phyloP scores from a whole-genome alignment of 352 stramenopile genomes.

The Peronospora farinosa region DNA sequence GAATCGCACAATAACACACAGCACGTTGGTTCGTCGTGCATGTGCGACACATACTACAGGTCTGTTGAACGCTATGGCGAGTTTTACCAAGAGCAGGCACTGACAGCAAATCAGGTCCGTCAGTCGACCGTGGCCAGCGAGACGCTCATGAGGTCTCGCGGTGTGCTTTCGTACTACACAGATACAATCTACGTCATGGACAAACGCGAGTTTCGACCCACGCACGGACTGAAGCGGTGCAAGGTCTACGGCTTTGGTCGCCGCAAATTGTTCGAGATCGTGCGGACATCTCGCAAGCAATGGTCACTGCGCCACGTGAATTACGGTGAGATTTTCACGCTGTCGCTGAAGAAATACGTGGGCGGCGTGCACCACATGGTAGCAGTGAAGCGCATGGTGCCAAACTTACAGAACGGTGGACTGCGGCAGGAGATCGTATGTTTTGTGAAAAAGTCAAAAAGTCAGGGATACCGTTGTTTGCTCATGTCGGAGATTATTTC shows the following conservation, averaged over 20 bases:
- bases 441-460: conserved; percentile 77
- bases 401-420: conserved; percentile 40
- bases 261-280: conserved; percentile 72
- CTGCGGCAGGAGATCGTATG: conserved; percentile 71
- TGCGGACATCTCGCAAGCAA: conserved; percentile 60
- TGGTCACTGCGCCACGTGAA: conserved; percentile 59
- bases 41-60: conserved; percentile 67
- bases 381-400: conserved; percentile 56
- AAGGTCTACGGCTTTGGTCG: conserved; percentile 71
- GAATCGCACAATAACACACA: conserved; percentile 37
- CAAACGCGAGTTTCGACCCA: conserved; percentile 69
- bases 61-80: conserved; percentile 64
- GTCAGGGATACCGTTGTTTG: conserved; percentile 55
- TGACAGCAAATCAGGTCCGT: conserved; percentile 26
- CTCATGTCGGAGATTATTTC: conserved; percentile 81
- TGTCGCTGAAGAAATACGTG: conserved; percentile 63
- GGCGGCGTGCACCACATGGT: conserved; percentile 75
- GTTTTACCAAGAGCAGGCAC: conserved; percentile 52
- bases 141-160: conserved; percentile 62
- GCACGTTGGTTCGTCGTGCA: conserved; percentile 39
- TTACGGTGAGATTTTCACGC: conserved; percentile 56
- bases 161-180: conserved; percentile 74
- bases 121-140: conserved; percentile 71
- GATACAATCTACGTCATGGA: conserved; percentile 80
- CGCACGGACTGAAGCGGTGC: conserved; percentile 59